Evolutionary conservation across 192 early-diverging fungal species (phyloP), one percentile per base, ranked within the genome.

Genomic region (Ambispora gerdemannii): DNA sequence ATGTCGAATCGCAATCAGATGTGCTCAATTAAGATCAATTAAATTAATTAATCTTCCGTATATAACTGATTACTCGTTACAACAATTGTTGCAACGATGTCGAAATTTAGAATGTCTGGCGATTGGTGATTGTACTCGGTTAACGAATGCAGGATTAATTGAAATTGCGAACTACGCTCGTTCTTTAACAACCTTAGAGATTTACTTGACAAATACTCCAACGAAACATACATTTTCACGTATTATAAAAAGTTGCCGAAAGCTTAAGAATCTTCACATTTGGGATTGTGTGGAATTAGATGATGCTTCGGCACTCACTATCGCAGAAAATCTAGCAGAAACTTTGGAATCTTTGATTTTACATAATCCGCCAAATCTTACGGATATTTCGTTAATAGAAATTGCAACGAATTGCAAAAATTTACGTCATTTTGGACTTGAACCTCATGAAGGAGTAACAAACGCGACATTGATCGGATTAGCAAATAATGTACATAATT

Each of bases 21-120:
- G 67, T 58, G 53, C 67, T 1, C 32, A 69, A 52, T 69, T 69
- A 25, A n/a, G 50, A 36, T 56, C 67, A 10, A n/a, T 69, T 3
- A 69, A 55, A 56, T 58, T 69, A 36, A 34, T 69, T 20, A 69
- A 69, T 69, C 35, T 69, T 32, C 67, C 67, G 15, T 4, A 69
- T 35, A 53, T 69, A 19, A 58, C 34, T 25, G 67, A 69, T 43
- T 10, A 69, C 4, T 32, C 67, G 13, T 20, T 69, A 13, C 27
- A 8, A 15, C 22, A 56, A 17, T 19, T 69, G 3, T 49, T 69
- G 15, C 7, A 17, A 25, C n/a, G 50, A 58, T 69, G 67, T 69
- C 33, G 22, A 8, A 7, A 17, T 1, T 56, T 69, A 25, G 67
- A 69, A 69, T 30, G 36, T 38, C 27, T 69, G 3, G 20, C 67